Evolutionary conservation across 164 flowering plant species (phyloP).

Genomic region (Protea cynaroides): DNA sequence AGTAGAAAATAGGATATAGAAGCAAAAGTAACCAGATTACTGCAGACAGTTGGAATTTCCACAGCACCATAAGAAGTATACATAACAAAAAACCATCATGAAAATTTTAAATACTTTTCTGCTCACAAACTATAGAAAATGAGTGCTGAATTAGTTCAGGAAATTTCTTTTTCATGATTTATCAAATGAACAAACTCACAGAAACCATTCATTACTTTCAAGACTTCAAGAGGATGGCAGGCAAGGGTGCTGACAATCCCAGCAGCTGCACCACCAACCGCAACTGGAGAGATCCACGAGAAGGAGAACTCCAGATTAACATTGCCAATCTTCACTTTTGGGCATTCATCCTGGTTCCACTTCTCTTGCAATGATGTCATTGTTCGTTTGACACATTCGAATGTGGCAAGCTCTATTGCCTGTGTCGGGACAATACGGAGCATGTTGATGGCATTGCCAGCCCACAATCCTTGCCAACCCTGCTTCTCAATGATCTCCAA

Average conservation of each 20-base stretch:
- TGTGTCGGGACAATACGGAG: slow-evolving; percentile 91
- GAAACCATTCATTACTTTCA: slow-evolving; percentile 56
- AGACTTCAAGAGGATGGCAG: slow-evolving; percentile 95
- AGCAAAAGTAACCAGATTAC: neutral
- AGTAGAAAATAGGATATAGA: too few species aligned
- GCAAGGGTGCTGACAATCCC: slow-evolving; percentile 80
- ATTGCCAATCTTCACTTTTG: slow-evolving; percentile 56
- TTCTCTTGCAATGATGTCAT: slow-evolving; percentile 73
- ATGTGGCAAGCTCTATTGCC: slow-evolving; percentile 92
- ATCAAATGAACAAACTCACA: neutral
- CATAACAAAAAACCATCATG: neutral
- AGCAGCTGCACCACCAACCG: slow-evolving; percentile 97
- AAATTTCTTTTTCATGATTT: neutral
- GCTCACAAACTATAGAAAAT: neutral
- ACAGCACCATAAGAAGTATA: neutral
- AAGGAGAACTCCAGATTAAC: slow-evolving; percentile 48
- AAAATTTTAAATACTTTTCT: neutral
- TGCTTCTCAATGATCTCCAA: slow-evolving; percentile 73
- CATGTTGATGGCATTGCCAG: slow-evolving; percentile 90
- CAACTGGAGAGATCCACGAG: slow-evolving; percentile 89
- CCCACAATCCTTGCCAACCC: slow-evolving; percentile 97
- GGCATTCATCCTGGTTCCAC: slow-evolving; percentile 41
- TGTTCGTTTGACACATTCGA: slow-evolving; percentile 86
- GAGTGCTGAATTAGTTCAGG: neutral
- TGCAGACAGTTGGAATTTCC: neutral